Evolutionary conservation across 495 filamentous ascomycete genomes (phyloP).

Genomic region (Niebla homalea): DNA sequence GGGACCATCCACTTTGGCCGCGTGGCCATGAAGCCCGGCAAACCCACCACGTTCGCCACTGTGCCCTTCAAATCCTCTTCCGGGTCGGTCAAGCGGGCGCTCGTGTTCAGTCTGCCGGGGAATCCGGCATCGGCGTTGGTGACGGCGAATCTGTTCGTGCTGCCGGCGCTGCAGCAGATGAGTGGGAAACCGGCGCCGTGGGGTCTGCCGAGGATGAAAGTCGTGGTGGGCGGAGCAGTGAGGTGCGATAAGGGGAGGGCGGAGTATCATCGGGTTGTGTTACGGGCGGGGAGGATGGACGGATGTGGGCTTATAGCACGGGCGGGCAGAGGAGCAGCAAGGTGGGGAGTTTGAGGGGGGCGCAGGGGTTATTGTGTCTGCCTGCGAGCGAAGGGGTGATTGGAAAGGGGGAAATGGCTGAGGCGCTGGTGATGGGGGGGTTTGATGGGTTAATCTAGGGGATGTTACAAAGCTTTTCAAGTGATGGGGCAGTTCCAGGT

Average conservation of each 20-base stretch:
- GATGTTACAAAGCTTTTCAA: too few species aligned
- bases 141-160: constrained; percentile 84
- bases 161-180: constrained; percentile 70
- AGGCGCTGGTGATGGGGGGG: constrained; percentile 51
- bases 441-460: constrained; percentile 6
- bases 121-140: constrained; percentile 91
- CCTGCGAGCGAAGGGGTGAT: constrained; percentile 39
- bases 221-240: constrained; percentile 59
- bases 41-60: constrained; percentile 93
- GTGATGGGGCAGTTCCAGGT: too few species aligned
- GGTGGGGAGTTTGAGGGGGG: constrained; percentile 74
- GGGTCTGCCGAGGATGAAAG: constrained; percentile 59
- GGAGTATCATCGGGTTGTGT: constrained; percentile 76
- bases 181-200: constrained; percentile 30
- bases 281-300: constrained; percentile 50
- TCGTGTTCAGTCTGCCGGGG: constrained; percentile 83
- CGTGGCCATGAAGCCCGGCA: constrained; percentile 95
- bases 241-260: constrained; percentile 56
- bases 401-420: constrained; percentile 39
- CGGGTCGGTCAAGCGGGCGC: constrained; percentile 33
- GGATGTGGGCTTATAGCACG: constrained; percentile 66
- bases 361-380: constrained; percentile 76
- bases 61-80: constrained; percentile 43
- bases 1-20: constrained; percentile 96
- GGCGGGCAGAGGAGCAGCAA: constrained; percentile 80